phyloP scores from a whole-genome alignment of 2,329 filamentous ascomycete genomes.

The Fusarium equiseti region DNA sequence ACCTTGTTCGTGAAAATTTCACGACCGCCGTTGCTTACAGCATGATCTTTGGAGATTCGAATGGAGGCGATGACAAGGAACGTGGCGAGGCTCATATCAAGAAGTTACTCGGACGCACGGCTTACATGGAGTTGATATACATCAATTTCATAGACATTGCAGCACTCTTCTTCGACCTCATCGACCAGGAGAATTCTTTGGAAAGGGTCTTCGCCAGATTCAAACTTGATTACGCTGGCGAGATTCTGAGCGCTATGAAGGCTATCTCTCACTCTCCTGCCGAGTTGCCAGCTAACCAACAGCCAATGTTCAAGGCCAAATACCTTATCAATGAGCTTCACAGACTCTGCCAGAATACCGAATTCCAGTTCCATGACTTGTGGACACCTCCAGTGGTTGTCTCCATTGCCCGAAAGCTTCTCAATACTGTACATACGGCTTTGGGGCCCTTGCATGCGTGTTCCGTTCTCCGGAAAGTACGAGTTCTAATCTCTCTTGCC shows the following conservation, averaged over 20 bases:
- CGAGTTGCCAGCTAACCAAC: constrained; percentile 79
- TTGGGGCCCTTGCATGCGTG: constrained; percentile 89
- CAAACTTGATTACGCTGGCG: constrained; percentile 69
- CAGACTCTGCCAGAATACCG: constrained; percentile 79
- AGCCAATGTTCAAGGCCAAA: constrained; percentile 86
- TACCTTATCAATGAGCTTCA: constrained; percentile 81
- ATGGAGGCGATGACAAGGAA: constrained; percentile 52
- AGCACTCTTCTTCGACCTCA: constrained; percentile 78
- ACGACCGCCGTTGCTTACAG: constrained; percentile 85
- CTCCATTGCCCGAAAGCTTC: constrained; percentile 79
- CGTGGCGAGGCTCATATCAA: constrained; percentile 76
- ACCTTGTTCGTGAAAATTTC: constrained; percentile 77
- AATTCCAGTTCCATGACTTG: constrained; percentile 71
- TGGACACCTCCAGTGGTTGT: constrained; percentile 83
- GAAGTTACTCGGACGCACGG: constrained; percentile 74
- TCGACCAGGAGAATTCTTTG: constrained; percentile 81
- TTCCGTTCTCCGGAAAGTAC: constrained; percentile 85
- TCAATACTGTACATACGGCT: constrained; percentile 84
- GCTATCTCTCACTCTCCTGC: constrained; percentile 73
- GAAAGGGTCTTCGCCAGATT: constrained; percentile 75
- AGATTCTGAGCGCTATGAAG: constrained; percentile 77
- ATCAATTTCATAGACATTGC: constrained; percentile 82
- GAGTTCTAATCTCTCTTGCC: constrained; percentile 83
- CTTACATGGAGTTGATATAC: constrained; percentile 72
- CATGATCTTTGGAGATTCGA: constrained; percentile 69